phyloP scores from a whole-genome alignment of 2,329 filamentous ascomycete genomes.

The Chaetomiaceae sp. region DNA sequence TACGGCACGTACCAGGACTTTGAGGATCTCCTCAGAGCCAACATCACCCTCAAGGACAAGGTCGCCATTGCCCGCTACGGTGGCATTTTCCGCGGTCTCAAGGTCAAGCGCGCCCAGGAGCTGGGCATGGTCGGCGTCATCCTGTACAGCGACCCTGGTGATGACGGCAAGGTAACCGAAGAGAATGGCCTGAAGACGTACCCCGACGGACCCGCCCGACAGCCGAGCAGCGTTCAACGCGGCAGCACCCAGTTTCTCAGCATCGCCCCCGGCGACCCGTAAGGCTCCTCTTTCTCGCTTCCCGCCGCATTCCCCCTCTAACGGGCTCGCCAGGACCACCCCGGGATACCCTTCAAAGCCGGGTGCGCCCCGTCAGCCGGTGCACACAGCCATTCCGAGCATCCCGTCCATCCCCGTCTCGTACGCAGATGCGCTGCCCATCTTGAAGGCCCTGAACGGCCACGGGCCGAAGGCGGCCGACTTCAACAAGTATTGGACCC shows the following conservation, averaged over 20 bases:
- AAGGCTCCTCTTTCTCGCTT: slow-evolving; percentile 13
- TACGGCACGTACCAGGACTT: slow-evolving; percentile 85
- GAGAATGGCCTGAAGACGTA: slow-evolving; percentile 74
- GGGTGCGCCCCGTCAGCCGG: slow-evolving; percentile 68
- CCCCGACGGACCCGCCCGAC: slow-evolving; percentile 77
- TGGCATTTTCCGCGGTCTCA: slow-evolving; percentile 78
- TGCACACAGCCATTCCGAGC: slow-evolving; percentile 63
- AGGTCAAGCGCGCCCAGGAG: slow-evolving; percentile 87
- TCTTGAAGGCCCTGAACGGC: slow-evolving; percentile 86
- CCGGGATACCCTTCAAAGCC: slow-evolving; percentile 91
- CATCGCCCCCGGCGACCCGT: slow-evolving; percentile 63
- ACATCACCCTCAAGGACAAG: slow-evolving; percentile 72
- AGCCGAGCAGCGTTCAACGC: slow-evolving; percentile 84
- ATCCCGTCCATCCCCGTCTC: slow-evolving; percentile 93
- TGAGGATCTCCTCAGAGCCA: slow-evolving; percentile 69
- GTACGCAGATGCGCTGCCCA: slow-evolving; percentile 75
- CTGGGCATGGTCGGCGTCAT: slow-evolving; percentile 81
- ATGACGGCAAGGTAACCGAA: slow-evolving; percentile 77
- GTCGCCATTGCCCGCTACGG: slow-evolving; percentile 86
- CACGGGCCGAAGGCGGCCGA: slow-evolving; percentile 72
- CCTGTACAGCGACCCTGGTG: slow-evolving; percentile 82
- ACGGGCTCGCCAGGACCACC: slow-evolving; percentile 54
- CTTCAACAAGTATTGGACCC: slow-evolving; percentile 65
- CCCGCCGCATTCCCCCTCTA: slow-evolving; percentile 7
- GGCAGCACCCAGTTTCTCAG: slow-evolving; percentile 81